Base-by-base conservation (phyloP, 2,329 filamentous ascomycete genomes). In the Zopfia rhizophila region DNA sequence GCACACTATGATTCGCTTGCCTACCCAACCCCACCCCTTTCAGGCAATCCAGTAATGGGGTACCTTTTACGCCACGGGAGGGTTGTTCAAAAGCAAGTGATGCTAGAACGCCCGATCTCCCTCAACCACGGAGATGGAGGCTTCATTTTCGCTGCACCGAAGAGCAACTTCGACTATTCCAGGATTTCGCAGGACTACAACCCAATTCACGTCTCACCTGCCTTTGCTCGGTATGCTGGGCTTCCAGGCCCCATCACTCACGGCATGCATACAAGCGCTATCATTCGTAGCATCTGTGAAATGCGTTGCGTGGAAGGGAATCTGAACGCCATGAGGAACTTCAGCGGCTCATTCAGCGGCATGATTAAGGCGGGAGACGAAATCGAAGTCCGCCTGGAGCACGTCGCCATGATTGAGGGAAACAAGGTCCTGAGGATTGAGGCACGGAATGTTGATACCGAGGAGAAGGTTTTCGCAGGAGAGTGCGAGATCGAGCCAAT, bases 191-290 rank as follows among this genome's bases (percentile, higher is more conserved):
- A 59, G 5, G 74, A 76, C 46, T 67, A 56, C 57, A 77, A 77
- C 45, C 74, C 74, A 0, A 75, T 76, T 33, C 73, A 77, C 44
- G 56, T 65, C 2, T 74, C 69, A 2, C 58, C 53, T 6, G 45
- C 63, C 11, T 73, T 77, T 40, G 66, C 73, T 1, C 30, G 49
- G 11, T 67, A 61, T 10, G 72, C 64, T 13, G 59, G 63, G 13
- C 60, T 75, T 6, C 72, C 73, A 3, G 69, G 68, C 12, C 66
- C 68, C 2, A 72, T 77, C 23, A 70, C 66, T 11, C 74, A 76
- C 51, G 74, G 74, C 42, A 76, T 76, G 73, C 68, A 70, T 39
- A 68, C 60, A 11, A 61, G 57, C 13, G 68, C 69, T 3, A 58
- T 58, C 7, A 62, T 71, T 4, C 61, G 71, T 5, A 48, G 46